These are phyloP conservation scores for Hippophae gyantsensis DNA, from an alignment of 306 rosid species.

Conservation along the genomic window DNA sequence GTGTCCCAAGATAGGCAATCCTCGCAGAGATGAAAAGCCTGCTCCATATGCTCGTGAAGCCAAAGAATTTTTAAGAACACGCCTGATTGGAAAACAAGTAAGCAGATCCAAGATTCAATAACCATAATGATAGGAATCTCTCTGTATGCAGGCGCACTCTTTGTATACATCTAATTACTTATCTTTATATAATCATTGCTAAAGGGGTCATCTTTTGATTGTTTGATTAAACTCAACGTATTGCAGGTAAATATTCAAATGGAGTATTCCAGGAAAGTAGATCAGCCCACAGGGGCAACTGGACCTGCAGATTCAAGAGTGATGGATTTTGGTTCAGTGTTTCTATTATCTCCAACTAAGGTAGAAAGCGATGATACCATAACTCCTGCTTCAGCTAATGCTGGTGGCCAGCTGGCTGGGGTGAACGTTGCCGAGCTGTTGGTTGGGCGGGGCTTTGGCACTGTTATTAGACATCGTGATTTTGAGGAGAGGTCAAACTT, in stretches of 20 bases:
- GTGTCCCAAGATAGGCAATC: slow-evolving; percentile 95
- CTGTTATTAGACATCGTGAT: slow-evolving; percentile 91
- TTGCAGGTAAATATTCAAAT: slow-evolving; percentile 87
- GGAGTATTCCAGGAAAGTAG: slow-evolving; percentile 87
- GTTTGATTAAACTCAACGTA: background rate
- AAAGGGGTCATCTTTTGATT: background rate
- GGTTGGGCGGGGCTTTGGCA: slow-evolving; percentile 81
- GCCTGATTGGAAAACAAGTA: slow-evolving; percentile 87
- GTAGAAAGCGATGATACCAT: slow-evolving; percentile 54
- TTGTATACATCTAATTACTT: background rate
- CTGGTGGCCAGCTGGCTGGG: slow-evolving; percentile 53
- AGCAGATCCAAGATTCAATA: slow-evolving; percentile 5
- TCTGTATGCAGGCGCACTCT: background rate
- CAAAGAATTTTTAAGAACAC: slow-evolving; percentile 86
- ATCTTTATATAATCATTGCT: too few relatives aligned
- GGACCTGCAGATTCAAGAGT: slow-evolving; percentile 67
- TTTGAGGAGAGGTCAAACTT: slow-evolving; percentile 91
- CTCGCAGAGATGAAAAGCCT: slow-evolving; percentile 94
- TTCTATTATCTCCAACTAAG: slow-evolving; percentile 45
- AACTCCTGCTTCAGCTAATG: slow-evolving; percentile 28
- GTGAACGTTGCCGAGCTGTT: slow-evolving; percentile 64
- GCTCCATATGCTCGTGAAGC: slow-evolving; percentile 99
- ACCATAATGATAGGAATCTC: too few relatives aligned
- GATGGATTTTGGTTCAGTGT: slow-evolving; percentile 97
- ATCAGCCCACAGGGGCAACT: slow-evolving; percentile 28